These are phyloP conservation scores for Bipolaris gigantea DNA, from an alignment of 2,329 filamentous ascomycete genomes.

Conservation along the genomic window DNA sequence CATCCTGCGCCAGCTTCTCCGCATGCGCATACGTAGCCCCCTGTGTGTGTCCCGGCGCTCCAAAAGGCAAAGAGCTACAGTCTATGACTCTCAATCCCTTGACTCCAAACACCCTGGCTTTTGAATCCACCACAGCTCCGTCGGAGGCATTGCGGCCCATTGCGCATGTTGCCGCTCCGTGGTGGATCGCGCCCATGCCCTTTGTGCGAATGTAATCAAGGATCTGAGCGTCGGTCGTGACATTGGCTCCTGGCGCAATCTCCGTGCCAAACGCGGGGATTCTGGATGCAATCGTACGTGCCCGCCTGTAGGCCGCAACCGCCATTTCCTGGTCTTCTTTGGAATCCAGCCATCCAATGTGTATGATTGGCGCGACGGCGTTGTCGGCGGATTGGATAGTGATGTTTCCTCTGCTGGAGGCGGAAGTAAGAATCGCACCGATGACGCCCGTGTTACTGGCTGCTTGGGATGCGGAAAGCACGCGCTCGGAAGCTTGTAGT, in stretches of 20 bases:
- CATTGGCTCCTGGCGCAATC: conserved; percentile 6
- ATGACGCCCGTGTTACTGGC: conserved; percentile 7
- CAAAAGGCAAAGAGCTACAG: conserved; percentile 6
- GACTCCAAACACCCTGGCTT: conserved; percentile 9
- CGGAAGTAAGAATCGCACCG: conserved; percentile 5
- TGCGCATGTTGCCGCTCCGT: conserved; percentile 6
- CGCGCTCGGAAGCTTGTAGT: conserved; percentile 3
- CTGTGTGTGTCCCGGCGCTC: conserved; percentile 6
- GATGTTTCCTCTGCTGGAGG: conserved; percentile 7
- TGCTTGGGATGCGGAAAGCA: background rate
- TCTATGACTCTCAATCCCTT: conserved; percentile 9
- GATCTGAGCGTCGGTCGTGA: conserved; percentile 7
- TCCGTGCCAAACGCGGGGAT: conserved; percentile 7
- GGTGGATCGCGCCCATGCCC: conserved; percentile 7
- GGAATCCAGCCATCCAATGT: conserved; percentile 8
- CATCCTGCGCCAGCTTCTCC: conserved; percentile 7
- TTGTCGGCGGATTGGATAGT: conserved; percentile 10
- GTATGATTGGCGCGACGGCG: background rate
- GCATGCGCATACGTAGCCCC: conserved; percentile 10
- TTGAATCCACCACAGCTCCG: conserved; percentile 7
- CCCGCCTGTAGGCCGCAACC: conserved; percentile 8
- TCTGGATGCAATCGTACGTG: conserved; percentile 5
- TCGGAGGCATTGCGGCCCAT: background rate
- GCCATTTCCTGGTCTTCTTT: conserved; percentile 9
- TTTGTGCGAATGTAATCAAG: conserved; percentile 8